Base-by-base conservation (phyloP, 2,329 filamentous ascomycete genomes). In the Penicillium sp. region DNA sequence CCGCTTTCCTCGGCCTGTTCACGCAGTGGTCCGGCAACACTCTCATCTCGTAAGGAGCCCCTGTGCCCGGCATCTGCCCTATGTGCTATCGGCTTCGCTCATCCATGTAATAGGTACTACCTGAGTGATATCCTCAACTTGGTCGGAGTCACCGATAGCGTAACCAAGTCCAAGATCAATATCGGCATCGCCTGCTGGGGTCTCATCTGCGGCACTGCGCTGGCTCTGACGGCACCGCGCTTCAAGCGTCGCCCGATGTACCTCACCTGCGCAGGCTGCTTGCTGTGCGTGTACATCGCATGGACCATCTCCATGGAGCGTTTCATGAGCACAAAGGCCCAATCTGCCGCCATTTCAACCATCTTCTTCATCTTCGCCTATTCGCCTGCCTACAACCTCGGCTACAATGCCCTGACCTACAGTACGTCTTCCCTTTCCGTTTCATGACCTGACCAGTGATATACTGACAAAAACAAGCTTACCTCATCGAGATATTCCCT, bases 341-440 rank as follows among this genome's bases (percentile, higher is more conserved):
- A 66, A 16, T 73, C 78, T 24, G 75, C 78, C 3, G 77, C 77
- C 9, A 71, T 71, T 10, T 66, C 75, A 6, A 71, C 78, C 39
- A 66, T 87, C 35, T 82, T 87, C 71, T 88, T 86, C 72, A 85
- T 85, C 64, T 88, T 86, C 61, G 76, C 79, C 4, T 88, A 87
- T 70, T 80, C 79, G 10, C 83, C 85, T 3, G 78, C 76, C 60
- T 89, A 88, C 70, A 88, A 88, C 65, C 79, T 88, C 51, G 86
- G 85, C n/a, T 87, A 87, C 70, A 89, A 88, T 67, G 84, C 86
- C 14, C 76, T 89, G 55, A 87, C 85, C n/a, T 69, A 69, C 54
- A 69, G 66, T 69, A n/a, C 9, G 60, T 41, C 50, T 47, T 47
- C 27, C 18, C 16, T 18, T 33, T 18, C 19, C 24, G 4, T 16